A percentile compares a stretch with the other conserved stretches of the same genome.
These are phyloP conservation scores for Aristolochia californica DNA, from an alignment of 164 flowering plant species.

Conservation along the genomic window DNA sequence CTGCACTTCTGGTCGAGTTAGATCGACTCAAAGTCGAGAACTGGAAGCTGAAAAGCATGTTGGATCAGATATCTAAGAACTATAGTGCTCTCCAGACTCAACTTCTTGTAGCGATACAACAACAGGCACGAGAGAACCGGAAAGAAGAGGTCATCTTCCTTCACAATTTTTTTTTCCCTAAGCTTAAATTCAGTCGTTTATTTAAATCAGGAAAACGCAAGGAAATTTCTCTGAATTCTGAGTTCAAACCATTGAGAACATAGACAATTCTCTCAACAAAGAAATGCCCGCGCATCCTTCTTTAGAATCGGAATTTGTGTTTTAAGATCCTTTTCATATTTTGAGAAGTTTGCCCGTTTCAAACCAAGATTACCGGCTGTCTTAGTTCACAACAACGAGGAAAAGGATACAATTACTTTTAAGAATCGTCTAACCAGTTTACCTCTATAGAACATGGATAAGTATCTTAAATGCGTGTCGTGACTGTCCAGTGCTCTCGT, in stretches of 20 bases:
- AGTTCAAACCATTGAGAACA: no score
- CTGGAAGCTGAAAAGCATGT: slow-evolving; percentile 21
- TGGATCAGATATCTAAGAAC: slow-evolving; percentile 22
- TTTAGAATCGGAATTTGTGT: not conserved
- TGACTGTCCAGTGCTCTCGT: no score
- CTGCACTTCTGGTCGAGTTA: slow-evolving; percentile 20
- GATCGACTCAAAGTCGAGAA: slow-evolving; percentile 34
- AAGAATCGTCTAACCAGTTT: not conserved
- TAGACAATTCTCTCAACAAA: no score
- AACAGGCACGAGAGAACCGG: slow-evolving; percentile 8
- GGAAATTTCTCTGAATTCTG: no score
- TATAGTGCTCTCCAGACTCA: slow-evolving; percentile 27
- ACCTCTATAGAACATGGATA: no score
- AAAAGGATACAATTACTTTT: not conserved
- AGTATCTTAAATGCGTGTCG: no score
- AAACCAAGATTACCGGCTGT: not conserved
- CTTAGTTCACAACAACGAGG: not conserved
- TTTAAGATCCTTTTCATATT: not conserved
- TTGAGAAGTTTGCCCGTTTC: not conserved
- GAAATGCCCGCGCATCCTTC: no score
- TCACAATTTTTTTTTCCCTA: no score
- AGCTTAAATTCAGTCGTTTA: no score
- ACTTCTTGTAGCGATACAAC: slow-evolving; percentile 22
- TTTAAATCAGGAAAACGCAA: no score
- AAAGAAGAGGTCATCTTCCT: not conserved